Base-by-base conservation (phyloP, 2,329 filamentous ascomycete species). In the Dothideomycetidae sp. region DNA sequence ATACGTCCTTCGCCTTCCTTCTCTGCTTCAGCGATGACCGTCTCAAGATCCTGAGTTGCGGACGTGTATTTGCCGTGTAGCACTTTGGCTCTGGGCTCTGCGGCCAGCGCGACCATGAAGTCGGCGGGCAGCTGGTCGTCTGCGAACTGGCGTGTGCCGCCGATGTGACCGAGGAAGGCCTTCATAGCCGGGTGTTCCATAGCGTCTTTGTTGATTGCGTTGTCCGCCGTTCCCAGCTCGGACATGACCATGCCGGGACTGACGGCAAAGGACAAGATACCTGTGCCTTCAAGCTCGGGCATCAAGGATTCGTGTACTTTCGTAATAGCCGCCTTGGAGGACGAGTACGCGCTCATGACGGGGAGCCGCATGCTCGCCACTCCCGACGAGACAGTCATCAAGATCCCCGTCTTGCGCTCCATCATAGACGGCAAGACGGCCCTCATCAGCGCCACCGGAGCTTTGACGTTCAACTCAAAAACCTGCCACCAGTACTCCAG, bases 401-500 rank as follows among this genome's bases (percentile, higher is more conserved):
- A 17, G 11, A 40, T 33, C 16, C 44, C 46, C 9, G 31, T 41
- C 29, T 43, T 42, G n/a, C 46, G 42, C 21, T 43, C 29, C 16
- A 44, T 15, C 46, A 48, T 47, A 2, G 29, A 36, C 1, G 46
- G 46, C 11, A 48, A 41, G 3, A 48, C 46, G 16, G 46, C 43
- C 13, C 44, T 46, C 28, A 42, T 43, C 5, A 48, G 36, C 10
- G 42, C 29, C 7, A 48, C 47, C 5, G 46, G 43, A 9, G 46
- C 46, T 2, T 40, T 39, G 10, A 49, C 46, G 21, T 48, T 48
- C 40, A 49, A 31, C 16, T 49, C 46, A 33, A 46, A 42, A 17
- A 48, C 42, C 14, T 36, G 37, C 47, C 47, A 49, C 47, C 46
- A 48, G 31, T 42, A 38, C 28, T 47, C 46, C 3, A 47, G 11